Evolutionary conservation across 352 stramenopile species (phyloP).

Genomic region (Globisporangium splendens): DNA sequence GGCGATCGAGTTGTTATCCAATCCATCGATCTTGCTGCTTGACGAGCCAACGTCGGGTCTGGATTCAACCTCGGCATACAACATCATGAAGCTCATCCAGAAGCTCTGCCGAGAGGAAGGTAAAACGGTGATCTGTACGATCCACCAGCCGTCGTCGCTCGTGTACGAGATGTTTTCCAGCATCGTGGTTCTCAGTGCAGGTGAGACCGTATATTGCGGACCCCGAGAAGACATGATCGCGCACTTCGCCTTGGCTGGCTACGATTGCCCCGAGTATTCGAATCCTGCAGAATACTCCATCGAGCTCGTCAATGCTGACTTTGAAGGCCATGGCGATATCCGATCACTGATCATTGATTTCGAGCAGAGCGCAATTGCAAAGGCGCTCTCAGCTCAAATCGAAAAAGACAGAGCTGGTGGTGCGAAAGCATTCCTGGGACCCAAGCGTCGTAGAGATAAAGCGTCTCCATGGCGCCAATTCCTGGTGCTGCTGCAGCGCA

Average conservation of each 20-base stretch:
- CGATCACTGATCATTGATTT: conserved; percentile 28
- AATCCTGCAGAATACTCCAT: conserved; percentile 72
- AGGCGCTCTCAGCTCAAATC: conserved; percentile 28
- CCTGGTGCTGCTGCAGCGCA: conserved; percentile 43
- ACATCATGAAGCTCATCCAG: conserved; percentile 80
- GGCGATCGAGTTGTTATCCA: conserved; percentile 90
- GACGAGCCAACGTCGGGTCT: conserved; percentile 93
- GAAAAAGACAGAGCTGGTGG: conserved; percentile 22
- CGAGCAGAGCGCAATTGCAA: conserved; percentile 24
- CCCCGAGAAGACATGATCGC: conserved; percentile 41
- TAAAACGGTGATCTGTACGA: conserved; percentile 77
- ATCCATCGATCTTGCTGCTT: conserved; percentile 94
- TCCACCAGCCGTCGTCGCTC: conserved; percentile 83
- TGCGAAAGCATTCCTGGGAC: conserved; percentile 37
- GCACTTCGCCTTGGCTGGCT: conserved; percentile 55
- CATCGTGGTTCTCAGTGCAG: conserved; percentile 53
- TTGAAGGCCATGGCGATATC: conserved; percentile 35
- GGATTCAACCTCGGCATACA: conserved; percentile 83
- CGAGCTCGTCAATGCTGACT: conserved; percentile 54
- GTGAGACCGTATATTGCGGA: conserved; percentile 89
- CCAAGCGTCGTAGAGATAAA: conserved; percentile 7
- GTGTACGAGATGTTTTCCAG: conserved; percentile 70
- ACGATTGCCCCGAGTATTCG: conserved; percentile 58
- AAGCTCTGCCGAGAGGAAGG: conserved; percentile 32
- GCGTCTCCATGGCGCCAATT: conserved; percentile 54